Conservation (phyloP, 768 basidiomycete species). For the Mycena latifolia region DNA sequence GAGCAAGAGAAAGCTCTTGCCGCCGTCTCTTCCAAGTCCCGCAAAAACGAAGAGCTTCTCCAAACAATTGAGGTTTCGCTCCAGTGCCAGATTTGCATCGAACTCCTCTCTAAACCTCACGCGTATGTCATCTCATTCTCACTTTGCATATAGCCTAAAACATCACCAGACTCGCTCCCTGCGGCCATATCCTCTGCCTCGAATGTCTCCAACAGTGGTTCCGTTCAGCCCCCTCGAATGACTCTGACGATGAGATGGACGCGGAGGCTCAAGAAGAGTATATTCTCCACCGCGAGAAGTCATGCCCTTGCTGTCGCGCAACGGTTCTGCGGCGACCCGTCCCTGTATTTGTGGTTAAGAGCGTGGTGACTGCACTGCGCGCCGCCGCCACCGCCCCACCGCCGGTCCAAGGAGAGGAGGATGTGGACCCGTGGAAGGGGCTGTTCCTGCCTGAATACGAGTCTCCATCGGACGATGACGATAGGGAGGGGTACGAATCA, state of each 20-base stretch:
- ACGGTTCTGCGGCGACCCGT: constrained; percentile 69
- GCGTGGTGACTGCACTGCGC: constrained; percentile 60
- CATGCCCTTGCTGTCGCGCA: constrained; percentile 80
- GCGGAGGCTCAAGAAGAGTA: constrained; percentile 55
- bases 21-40: constrained; percentile 59
- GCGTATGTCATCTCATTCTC: constrained; percentile 50
- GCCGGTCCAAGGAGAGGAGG: constrained; percentile 47
- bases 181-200: constrained; percentile 84
- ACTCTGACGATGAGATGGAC: constrained; percentile 54
- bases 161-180: constrained; percentile 63
- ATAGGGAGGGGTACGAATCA: constrained; percentile 50
- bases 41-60: constrained; percentile 71
- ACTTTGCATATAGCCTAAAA: background rate
- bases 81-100: constrained; percentile 86
- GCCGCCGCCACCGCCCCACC: constrained; percentile 36
- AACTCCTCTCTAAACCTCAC: constrained; percentile 72
- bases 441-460: constrained; percentile 67
- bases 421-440: constrained; percentile 78
- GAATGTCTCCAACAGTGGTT: constrained; percentile 85
- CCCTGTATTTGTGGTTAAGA: constrained; percentile 78
- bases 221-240: constrained; percentile 67
- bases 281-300: constrained; percentile 71
- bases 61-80: constrained; percentile 67
- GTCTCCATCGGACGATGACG: constrained; percentile 47
- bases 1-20: constrained; percentile 60